Evolutionary conservation across 129 eudicot genomes (phyloP).

Genomic region (Pseudognaphalium luteoalbum): DNA sequence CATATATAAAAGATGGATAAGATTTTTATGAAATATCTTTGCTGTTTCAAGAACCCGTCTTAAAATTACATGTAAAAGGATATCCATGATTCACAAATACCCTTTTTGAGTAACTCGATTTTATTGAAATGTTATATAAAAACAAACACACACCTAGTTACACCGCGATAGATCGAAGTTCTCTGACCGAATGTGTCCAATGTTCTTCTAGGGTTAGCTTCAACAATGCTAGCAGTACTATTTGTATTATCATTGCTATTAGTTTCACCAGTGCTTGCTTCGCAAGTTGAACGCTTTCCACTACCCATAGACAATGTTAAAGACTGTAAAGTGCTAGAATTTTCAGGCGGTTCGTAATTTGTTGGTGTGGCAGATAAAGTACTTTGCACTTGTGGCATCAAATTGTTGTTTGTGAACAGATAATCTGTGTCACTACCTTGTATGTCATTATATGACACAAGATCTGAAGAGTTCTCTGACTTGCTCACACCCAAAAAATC

Average conservation of each 20-base stretch:
- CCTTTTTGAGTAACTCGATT: background rate
- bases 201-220: conserved; percentile 84
- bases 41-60: no score
- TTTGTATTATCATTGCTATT: conserved; percentile 36
- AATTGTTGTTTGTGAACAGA: conserved; percentile 47
- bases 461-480: conserved; percentile 72
- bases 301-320: conserved; percentile 93
- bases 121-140: background rate
- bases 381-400: conserved; percentile 54
- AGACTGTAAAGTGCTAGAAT: conserved; percentile 73
- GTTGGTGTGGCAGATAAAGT: conserved; percentile 40
- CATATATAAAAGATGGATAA: background rate
- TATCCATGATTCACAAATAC: background rate
- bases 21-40: background rate
- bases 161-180: conserved; percentile 96
- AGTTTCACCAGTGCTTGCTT: conserved; percentile 52
- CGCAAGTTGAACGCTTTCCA: conserved; percentile 76
- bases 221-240: conserved; percentile 55
- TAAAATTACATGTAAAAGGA: conserved; percentile 3
- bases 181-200: conserved; percentile 97
- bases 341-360: conserved; percentile 63
- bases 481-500: conserved; percentile 92
- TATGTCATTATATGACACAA: conserved; percentile 60
- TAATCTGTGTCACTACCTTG: conserved; percentile 63
- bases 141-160: conserved; percentile 58